These are phyloP conservation scores for Monosporascus cannonballus DNA, from an alignment of 2,329 filamentous ascomycete species.

Conservation along the genomic window DNA sequence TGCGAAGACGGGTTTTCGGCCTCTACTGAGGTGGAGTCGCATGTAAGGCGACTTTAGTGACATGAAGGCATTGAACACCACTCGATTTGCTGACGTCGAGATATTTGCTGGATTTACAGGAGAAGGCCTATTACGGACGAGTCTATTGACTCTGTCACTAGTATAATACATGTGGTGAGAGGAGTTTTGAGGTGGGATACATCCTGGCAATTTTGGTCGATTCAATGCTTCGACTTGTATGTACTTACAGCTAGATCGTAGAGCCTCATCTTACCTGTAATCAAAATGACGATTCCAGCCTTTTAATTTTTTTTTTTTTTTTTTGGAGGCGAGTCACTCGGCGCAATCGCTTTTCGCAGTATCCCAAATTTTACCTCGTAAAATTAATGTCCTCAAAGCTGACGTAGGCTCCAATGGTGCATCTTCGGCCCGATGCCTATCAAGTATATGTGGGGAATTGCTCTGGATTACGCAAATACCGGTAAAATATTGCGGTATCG, in stretches of 20 bases:
- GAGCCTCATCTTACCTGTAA: not conserved
- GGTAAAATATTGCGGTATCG: no score
- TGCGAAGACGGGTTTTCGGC: conserved; percentile 10
- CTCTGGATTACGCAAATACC: no score
- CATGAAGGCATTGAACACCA: conserved; percentile 2
- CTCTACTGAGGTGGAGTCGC: conserved; percentile 11
- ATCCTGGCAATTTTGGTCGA: conserved; percentile 17
- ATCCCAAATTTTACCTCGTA: no score
- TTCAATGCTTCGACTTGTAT: conserved; percentile 12
- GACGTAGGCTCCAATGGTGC: no score
- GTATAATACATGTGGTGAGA: conserved; percentile 15
- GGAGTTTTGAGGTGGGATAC: conserved; percentile 10
- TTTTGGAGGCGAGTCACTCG: no score
- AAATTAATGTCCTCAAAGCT: no score
- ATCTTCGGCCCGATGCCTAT: no score
- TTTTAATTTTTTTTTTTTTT: no score
- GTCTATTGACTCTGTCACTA: conserved; percentile 13
- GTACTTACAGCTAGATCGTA: conserved; percentile 11
- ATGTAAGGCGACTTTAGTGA: conserved; percentile 5
- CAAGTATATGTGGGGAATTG: no score
- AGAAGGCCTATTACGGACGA: conserved; percentile 5
- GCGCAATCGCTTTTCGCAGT: no score
- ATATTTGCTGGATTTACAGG: conserved; percentile 19
- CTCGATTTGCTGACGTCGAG: conserved; percentile 13
- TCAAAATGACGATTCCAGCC: no score